A percentile compares a stretch with the other conserved stretches of the same genome.
These are phyloP conservation scores for Phascolomyces articulosus DNA, from an alignment of 371 early-diverging fungal species.

Conservation along the genomic window DNA sequence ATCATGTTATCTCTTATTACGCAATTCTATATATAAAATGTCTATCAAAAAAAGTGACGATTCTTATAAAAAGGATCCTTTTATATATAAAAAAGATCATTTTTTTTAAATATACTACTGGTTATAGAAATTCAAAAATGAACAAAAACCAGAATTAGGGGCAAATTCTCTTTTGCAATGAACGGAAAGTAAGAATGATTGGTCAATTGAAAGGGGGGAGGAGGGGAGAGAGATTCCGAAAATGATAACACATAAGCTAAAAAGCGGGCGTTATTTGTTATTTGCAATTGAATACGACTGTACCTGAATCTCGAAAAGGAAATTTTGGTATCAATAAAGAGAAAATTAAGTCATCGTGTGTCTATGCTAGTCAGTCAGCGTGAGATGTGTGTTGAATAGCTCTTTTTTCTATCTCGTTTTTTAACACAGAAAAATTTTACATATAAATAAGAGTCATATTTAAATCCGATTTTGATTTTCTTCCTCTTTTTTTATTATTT, in stretches of 20 bases:
- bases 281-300: slow-evolving; percentile 3
- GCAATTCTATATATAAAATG: slow-evolving; percentile 2
- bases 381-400: too few relatives aligned
- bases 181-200: too few relatives aligned
- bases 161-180: too few relatives aligned
- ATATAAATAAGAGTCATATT: too few relatives aligned
- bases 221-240: background rate
- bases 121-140: too few relatives aligned
- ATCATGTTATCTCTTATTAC: slow-evolving; percentile 8
- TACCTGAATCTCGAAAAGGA: slow-evolving; percentile 19
- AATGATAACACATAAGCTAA: background rate
- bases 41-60: too few relatives aligned
- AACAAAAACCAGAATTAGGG: too few relatives aligned
- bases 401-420: slow-evolving; percentile 10
- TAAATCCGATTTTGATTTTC: background rate
- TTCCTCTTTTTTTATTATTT: background rate
- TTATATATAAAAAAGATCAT: too few relatives aligned
- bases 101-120: too few relatives aligned
- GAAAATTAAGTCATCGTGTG: background rate
- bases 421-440: too few relatives aligned
- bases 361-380: too few relatives aligned
- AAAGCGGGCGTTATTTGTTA: background rate
- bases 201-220: background rate
- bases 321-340: slow-evolving; percentile 16
- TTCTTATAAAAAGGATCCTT: too few relatives aligned